phyloP scores from a whole-genome alignment of 2,329 filamentous ascomycete species.

The Sordariomycetes sp. region DNA sequence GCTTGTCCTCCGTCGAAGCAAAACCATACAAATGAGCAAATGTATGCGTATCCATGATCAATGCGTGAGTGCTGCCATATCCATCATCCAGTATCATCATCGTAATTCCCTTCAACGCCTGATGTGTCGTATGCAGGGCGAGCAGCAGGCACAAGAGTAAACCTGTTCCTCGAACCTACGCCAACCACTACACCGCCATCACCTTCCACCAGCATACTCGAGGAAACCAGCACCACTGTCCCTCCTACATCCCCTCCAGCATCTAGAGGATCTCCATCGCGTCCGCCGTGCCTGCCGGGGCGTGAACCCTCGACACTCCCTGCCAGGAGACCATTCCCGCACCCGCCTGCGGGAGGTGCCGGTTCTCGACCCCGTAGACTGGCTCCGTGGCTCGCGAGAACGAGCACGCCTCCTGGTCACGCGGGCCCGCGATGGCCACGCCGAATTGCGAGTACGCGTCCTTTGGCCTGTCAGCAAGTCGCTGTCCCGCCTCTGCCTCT shows the following conservation, averaged over 20 bases:
- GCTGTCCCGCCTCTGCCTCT: constrained; percentile 39
- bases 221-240: background rate
- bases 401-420: background rate
- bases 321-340: constrained; percentile 1
- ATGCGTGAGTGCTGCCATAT: background rate
- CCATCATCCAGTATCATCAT: background rate
- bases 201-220: background rate
- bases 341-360: background rate
- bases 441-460: constrained; percentile 4
- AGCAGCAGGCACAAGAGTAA: background rate
- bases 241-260: background rate
- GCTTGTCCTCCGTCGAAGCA: background rate
- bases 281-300: constrained; percentile 4
- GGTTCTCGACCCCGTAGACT: constrained; percentile 42
- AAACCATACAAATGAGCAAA: background rate
- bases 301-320: background rate
- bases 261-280: constrained; percentile 6
- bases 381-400: constrained; percentile 56
- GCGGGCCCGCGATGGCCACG: constrained; percentile 1
- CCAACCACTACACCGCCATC: background rate
- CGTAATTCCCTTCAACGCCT: too few relatives aligned
- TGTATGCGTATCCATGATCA: background rate
- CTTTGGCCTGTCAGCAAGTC: constrained; percentile 3
- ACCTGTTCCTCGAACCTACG: background rate
- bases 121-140: background rate